Conservation (phyloP, 371 early-diverging fungal species). For the Mycotypha africana region DNA sequence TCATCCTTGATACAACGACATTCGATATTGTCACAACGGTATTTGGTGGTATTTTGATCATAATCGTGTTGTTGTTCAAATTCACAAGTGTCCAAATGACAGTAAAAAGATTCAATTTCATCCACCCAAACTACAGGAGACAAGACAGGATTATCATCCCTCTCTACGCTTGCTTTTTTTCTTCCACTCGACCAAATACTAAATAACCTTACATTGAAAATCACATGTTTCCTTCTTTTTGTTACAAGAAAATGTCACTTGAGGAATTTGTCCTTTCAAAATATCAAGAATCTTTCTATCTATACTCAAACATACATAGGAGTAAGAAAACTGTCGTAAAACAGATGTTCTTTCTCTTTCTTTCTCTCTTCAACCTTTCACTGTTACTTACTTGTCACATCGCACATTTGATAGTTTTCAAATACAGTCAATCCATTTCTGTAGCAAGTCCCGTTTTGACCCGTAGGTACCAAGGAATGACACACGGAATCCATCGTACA, state of each 20-base stretch:
- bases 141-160: too few relatives aligned
- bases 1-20: constrained; percentile 72
- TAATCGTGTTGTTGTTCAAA: constrained; percentile 31
- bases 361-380: too few relatives aligned
- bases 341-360: too few relatives aligned
- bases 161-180: too few relatives aligned
- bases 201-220: constrained; percentile 62
- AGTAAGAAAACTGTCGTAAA: neutral
- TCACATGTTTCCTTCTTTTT: constrained; percentile 49
- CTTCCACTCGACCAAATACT: neutral
- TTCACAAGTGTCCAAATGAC: constrained; percentile 59
- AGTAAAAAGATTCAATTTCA: constrained; percentile 74
- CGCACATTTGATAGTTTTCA: constrained; percentile 81
- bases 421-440: constrained; percentile 71
- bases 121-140: constrained; percentile 64
- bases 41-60: constrained; percentile 47
- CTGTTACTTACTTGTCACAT: constrained; percentile 73
- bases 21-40: constrained; percentile 60
- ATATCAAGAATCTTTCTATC: constrained; percentile 60
- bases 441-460: constrained; percentile 81
- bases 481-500: constrained; percentile 76
- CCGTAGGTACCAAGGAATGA: constrained; percentile 66
- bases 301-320: too few relatives aligned
- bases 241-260: constrained; percentile 68
- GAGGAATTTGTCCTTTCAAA: constrained; percentile 56